phyloP scores from a whole-genome alignment of 768 basidiomycete species.

The Russula abietina region DNA sequence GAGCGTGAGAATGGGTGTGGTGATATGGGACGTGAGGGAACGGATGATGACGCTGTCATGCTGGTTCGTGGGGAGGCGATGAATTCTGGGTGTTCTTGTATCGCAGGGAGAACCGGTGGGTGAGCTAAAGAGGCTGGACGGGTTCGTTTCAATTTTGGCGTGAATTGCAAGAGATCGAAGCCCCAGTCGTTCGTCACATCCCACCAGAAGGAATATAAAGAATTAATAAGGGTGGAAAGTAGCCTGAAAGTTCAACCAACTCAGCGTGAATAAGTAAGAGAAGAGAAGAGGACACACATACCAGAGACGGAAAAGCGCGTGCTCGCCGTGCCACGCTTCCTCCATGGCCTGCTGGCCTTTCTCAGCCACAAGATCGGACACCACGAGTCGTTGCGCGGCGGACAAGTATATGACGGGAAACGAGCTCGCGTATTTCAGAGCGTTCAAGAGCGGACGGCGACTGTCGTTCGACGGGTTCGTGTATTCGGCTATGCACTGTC shows the following conservation, averaged over 20 bases:
- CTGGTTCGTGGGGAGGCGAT: constrained; percentile 22
- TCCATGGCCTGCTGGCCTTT: constrained; percentile 41
- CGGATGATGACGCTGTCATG: background rate
- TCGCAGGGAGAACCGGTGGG: constrained; percentile 42
- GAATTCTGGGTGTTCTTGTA: constrained; percentile 35
- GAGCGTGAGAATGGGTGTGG: constrained; percentile 2
- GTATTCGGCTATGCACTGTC: constrained; percentile 92
- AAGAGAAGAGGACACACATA: constrained; percentile 28
- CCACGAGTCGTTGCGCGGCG: constrained; percentile 75
- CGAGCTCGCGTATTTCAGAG: constrained; percentile 91
- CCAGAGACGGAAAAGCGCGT: constrained; percentile 81
- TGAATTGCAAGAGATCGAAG: constrained; percentile 56
- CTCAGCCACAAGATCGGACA: constrained; percentile 48
- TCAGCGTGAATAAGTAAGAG: background rate
- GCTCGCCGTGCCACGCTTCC: constrained; percentile 66
- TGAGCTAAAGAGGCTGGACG: constrained; percentile 34
- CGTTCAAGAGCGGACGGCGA: constrained; percentile 78
- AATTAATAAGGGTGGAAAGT: constrained; percentile 78
- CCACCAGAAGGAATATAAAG: constrained; percentile 98
- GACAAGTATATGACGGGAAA: constrained; percentile 96
- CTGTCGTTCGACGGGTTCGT: constrained; percentile 54
- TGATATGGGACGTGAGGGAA: background rate
- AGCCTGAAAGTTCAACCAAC: constrained; percentile 49
- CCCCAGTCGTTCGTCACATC: constrained; percentile 99
- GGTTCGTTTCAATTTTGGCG: constrained; percentile 20